These are phyloP conservation scores for Iris pallida DNA, from an alignment of 116 monocot species.

Conservation along the genomic window DNA sequence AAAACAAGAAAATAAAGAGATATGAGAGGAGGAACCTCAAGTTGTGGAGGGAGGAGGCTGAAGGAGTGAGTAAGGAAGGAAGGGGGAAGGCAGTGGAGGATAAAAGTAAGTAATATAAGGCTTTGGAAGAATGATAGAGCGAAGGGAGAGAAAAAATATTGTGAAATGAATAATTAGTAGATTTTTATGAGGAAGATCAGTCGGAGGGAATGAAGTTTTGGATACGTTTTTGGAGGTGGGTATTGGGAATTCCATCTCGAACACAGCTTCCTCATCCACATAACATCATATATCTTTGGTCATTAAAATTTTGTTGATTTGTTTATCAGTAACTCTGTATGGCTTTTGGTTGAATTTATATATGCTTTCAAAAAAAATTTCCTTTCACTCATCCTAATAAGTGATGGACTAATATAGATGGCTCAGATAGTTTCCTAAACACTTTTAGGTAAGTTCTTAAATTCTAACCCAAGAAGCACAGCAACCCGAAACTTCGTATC, in stretches of 20 bases:
- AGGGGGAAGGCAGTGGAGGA: background rate
- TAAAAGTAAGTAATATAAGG: slow-evolving; percentile 2
- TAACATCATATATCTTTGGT: slow-evolving; percentile 20
- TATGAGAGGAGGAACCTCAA: background rate
- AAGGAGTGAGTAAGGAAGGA: background rate
- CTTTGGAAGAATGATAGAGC: background rate
- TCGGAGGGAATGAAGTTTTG: slow-evolving; percentile 4
- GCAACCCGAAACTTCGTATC: too few species aligned
- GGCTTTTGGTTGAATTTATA: too few species aligned
- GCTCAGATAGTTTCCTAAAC: too few species aligned
- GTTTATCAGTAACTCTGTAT: too few species aligned
- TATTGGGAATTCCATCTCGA: slow-evolving; percentile 27
- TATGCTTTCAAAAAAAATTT: too few species aligned
- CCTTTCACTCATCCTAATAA: too few species aligned
- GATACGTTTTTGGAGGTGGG: slow-evolving; percentile 59
- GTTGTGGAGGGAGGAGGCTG: background rate
- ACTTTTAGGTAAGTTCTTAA: too few species aligned
- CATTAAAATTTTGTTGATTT: too few species aligned
- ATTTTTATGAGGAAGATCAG: too few species aligned
- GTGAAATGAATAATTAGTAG: background rate
- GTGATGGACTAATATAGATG: too few species aligned
- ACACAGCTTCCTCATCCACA: slow-evolving; percentile 55
- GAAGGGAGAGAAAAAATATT: background rate
- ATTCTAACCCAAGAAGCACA: too few species aligned
- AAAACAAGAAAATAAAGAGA: background rate